Percentiles rank a stretch among this genome's conserved stretches.
Evolutionary conservation across 2,329 filamentous ascomycete genomes (phyloP).

Genomic region (Neobulgaria alba): DNA sequence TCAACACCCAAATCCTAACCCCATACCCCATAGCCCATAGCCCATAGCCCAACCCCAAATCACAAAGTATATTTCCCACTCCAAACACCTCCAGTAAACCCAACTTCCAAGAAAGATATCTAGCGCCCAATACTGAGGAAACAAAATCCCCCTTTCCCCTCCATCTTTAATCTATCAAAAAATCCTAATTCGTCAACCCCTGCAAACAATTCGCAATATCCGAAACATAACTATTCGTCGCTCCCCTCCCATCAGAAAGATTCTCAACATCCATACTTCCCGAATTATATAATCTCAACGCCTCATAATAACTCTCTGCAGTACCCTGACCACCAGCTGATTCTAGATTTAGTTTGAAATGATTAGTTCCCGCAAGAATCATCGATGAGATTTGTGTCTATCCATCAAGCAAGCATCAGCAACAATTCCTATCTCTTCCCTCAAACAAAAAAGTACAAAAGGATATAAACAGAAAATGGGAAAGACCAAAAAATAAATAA

Average conservation of each 20-base stretch:
- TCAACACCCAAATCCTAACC: too few relatives aligned
- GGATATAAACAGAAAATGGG: too few relatives aligned
- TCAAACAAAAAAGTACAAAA: too few relatives aligned
- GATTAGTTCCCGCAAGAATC: slow-evolving; percentile 24
- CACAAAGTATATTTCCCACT: too few relatives aligned
- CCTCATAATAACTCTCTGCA: slow-evolving; percentile 31
- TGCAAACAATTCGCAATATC: slow-evolving; percentile 33
- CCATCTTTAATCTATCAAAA: too few relatives aligned
- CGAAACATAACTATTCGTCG: slow-evolving; percentile 32
- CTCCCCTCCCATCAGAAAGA: slow-evolving; percentile 31
- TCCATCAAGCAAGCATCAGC: neutral
- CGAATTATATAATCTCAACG: slow-evolving; percentile 34
- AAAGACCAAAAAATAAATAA: neutral
- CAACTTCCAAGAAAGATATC: too few relatives aligned
- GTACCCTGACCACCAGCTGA: slow-evolving; percentile 24
- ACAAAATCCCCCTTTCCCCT: too few relatives aligned
- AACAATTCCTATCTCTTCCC: neutral
- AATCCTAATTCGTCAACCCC: slow-evolving; percentile 30
- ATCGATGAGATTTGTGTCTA: slow-evolving; percentile 31
- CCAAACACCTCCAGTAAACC: too few relatives aligned
- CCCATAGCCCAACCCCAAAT: too few relatives aligned
- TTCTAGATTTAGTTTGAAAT: slow-evolving; percentile 24
- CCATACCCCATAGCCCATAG: too few relatives aligned
- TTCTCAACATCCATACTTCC: slow-evolving; percentile 30
- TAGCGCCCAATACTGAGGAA: too few relatives aligned